These are phyloP conservation scores for Rosellinia necatrix DNA, from an alignment of 2,329 filamentous ascomycete genomes.

Conservation along the genomic window DNA sequence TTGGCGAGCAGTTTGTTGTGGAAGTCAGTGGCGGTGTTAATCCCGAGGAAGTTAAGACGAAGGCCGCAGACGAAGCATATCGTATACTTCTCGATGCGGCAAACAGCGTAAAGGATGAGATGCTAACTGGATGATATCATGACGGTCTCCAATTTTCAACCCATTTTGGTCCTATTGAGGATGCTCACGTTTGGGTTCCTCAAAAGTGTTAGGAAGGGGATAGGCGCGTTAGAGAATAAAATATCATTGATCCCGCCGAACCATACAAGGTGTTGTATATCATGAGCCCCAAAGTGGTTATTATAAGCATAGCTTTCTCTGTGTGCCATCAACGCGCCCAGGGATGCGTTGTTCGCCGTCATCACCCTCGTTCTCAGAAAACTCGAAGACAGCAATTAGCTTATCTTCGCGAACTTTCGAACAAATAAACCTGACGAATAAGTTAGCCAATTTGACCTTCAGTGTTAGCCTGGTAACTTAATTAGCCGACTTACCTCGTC, in stretches of 20 bases:
- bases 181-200: no score
- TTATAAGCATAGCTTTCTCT: no score
- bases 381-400: slow-evolving; percentile 17
- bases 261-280: no score
- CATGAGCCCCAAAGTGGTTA: no score
- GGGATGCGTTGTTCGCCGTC: background rate
- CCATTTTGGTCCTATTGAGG: no score
- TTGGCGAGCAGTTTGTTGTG: slow-evolving; percentile 54
- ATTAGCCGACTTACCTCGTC: slow-evolving; percentile 22
- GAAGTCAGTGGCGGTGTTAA: slow-evolving; percentile 52
- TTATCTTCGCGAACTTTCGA: slow-evolving; percentile 11
- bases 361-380: background rate
- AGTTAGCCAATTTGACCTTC: background rate
- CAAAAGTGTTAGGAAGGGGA: no score
- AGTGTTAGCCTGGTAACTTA: background rate
- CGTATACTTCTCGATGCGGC: slow-evolving; percentile 26
- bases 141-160: background rate
- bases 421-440: slow-evolving; percentile 4
- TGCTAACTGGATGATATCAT: slow-evolving; percentile 8
- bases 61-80: slow-evolving; percentile 57
- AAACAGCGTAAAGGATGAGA: background rate
- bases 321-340: background rate
- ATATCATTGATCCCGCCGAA: no score
- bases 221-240: no score
- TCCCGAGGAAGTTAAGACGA: slow-evolving; percentile 58